Percentiles rank a stretch among this genome's conserved stretches.
Conservation (phyloP, 441 rosid genomes). For the Adansonia gregorii region DNA sequence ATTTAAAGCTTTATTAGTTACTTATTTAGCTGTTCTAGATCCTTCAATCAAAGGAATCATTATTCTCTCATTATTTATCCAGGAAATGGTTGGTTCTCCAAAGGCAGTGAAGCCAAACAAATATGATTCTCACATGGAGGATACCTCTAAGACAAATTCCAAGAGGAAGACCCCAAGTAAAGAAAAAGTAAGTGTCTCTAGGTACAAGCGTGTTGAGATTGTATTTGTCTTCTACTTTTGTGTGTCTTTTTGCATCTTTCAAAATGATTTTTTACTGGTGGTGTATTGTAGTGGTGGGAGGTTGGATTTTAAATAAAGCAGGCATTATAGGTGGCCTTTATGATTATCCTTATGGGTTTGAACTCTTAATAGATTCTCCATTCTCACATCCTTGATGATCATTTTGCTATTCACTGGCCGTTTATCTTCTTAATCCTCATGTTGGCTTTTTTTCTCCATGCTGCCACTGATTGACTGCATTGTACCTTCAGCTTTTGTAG, state of each 20-base stretch:
- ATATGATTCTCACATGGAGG: constrained; percentile 54
- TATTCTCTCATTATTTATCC: constrained; percentile 28
- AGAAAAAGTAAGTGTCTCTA: constrained; percentile 48
- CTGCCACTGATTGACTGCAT: not conserved
- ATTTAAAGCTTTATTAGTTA: not conserved
- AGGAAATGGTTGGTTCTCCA: constrained; percentile 65
- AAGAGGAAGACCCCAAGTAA: constrained; percentile 68
- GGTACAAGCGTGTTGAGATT: not conserved
- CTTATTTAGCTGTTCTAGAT: constrained; percentile 2
- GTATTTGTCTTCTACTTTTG: constrained; percentile 9
- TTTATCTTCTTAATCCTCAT: not conserved
- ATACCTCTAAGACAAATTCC: constrained; percentile 55
- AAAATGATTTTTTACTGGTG: not conserved
- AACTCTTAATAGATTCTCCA: not conserved
- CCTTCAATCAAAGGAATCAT: not conserved
- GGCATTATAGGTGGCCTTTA: not conserved
- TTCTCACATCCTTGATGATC: not conserved
- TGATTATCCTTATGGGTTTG: not conserved
- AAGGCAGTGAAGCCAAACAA: constrained; percentile 56
- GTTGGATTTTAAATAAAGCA: not conserved
- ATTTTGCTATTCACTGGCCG: not conserved
- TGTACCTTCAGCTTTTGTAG: not conserved
- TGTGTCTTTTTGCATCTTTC: not conserved
- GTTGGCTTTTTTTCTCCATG: not conserved
- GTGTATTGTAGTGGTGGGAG: not conserved